These are phyloP conservation scores for Cladosporium sp. DNA, from an alignment of 2,329 filamentous ascomycete genomes.

Conservation along the genomic window DNA sequence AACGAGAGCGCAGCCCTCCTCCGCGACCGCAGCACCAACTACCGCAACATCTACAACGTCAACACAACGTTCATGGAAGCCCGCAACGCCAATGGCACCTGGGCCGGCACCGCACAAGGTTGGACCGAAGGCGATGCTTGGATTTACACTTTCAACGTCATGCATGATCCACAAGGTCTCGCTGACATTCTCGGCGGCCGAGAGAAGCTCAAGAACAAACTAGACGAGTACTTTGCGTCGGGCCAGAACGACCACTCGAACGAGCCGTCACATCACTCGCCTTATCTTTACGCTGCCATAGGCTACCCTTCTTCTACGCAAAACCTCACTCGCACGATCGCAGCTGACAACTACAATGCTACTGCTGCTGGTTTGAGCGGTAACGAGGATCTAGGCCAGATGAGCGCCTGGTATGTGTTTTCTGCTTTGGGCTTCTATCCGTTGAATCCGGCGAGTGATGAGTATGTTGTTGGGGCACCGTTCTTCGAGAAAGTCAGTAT, in stretches of 20 bases:
- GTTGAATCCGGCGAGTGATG: slow-evolving; percentile 42
- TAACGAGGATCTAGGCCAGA: slow-evolving; percentile 49
- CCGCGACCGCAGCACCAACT: slow-evolving; percentile 38
- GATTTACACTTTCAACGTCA: slow-evolving; percentile 50
- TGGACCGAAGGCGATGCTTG: slow-evolving; percentile 50
- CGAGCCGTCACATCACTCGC: slow-evolving; percentile 47
- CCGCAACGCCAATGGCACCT: slow-evolving; percentile 45
- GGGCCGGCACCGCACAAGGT: slow-evolving; percentile 42
- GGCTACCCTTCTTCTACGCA: slow-evolving; percentile 39
- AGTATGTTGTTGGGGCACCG: slow-evolving; percentile 44
- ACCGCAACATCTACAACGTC: slow-evolving; percentile 41
- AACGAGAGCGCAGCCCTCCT: slow-evolving; percentile 31
- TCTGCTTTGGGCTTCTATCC: slow-evolving; percentile 47
- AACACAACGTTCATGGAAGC: slow-evolving; percentile 46
- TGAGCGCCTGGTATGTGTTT: slow-evolving; percentile 49
- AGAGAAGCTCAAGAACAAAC: slow-evolving; percentile 37
- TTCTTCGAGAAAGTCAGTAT: slow-evolving; percentile 45
- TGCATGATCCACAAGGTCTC: slow-evolving; percentile 43
- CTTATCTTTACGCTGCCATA: slow-evolving; percentile 44
- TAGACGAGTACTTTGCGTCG: slow-evolving; percentile 44
- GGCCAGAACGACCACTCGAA: slow-evolving; percentile 48
- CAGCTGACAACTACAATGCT: slow-evolving; percentile 43
- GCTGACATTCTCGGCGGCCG: slow-evolving; percentile 38
- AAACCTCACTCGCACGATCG: slow-evolving; percentile 36
- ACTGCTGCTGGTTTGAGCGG: slow-evolving; percentile 44